These are phyloP conservation scores for Crithidia brevicula DNA, from an alignment of 208 protist species.

Conservation along the genomic window DNA sequence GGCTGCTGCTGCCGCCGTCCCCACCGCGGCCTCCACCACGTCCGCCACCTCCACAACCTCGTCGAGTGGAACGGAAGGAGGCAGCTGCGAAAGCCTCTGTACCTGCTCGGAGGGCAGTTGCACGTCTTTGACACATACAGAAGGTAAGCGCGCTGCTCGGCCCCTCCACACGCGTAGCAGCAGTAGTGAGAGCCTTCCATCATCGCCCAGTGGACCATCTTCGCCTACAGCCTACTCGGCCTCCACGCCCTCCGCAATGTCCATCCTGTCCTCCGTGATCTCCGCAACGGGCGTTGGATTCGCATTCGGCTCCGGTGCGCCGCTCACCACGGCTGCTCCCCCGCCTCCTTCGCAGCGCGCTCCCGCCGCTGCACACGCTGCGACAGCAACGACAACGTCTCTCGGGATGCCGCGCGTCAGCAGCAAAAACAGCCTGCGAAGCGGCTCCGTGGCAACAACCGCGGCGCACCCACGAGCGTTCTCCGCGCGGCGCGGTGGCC, in stretches of 20 bases:
- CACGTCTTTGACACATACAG: no score
- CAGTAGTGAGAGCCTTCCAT: background rate
- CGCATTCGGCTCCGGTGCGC: background rate
- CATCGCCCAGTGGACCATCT: background rate
- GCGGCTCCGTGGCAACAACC: background rate
- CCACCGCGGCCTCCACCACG: background rate
- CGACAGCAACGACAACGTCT: background rate
- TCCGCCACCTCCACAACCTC: background rate
- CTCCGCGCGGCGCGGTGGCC: background rate
- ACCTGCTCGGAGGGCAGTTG: slow-evolving; percentile 3
- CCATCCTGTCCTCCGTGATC: slow-evolving; percentile 14
- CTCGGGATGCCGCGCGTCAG: background rate
- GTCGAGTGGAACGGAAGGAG: background rate
- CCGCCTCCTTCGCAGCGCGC: no score
- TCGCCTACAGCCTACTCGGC: background rate
- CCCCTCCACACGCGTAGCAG: no score
- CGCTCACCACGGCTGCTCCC: background rate
- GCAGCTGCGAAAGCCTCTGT: background rate
- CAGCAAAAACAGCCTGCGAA: slow-evolving; percentile 12
- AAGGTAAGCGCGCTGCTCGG: no score
- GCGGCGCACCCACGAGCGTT: background rate
- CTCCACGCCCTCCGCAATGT: background rate
- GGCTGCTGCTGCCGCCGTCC: background rate
- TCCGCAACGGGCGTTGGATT: slow-evolving; percentile 7
- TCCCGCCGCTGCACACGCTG: background rate